These are phyloP conservation scores for Setaria viridis DNA, from an alignment of 202 grass and related monocot species.

Conservation along the genomic window DNA sequence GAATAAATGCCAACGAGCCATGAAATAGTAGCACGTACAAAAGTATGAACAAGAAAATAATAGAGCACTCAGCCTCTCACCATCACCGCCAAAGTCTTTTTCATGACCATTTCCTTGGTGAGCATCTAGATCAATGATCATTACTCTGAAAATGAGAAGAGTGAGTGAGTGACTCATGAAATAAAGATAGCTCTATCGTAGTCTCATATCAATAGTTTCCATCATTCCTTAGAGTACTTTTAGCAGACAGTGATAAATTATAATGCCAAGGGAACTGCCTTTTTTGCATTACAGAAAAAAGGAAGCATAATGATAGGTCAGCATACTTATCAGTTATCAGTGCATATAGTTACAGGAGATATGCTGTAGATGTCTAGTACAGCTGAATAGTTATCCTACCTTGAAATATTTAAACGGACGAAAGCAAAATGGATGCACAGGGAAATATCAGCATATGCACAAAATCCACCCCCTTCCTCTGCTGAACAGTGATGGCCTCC, in stretches of 20 bases:
- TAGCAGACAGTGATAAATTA: neutral
- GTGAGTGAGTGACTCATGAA: neutral
- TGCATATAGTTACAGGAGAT: no score
- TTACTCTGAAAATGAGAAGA: constrained; percentile 51
- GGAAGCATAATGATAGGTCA: no score
- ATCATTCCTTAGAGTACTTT: neutral
- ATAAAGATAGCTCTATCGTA: neutral
- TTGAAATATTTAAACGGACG: no score
- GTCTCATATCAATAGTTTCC: neutral
- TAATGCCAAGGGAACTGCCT: neutral
- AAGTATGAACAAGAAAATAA: neutral
- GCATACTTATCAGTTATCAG: no score
- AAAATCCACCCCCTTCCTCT: no score
- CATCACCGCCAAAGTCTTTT: constrained; percentile 62
- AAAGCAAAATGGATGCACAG: no score
- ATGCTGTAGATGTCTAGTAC: no score
- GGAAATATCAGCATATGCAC: no score
- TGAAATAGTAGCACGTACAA: neutral
- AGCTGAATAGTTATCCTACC: no score
- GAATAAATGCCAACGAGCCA: neutral
- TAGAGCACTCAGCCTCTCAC: constrained; percentile 40
- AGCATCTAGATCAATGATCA: constrained; percentile 80
- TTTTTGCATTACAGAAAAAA: no score
- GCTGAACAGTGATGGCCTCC: no score
- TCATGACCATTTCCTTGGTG: constrained; percentile 83